These are phyloP conservation scores for Ustilaginoidea virens DNA, from an alignment of 2,329 filamentous ascomycete genomes.

Conservation along the genomic window DNA sequence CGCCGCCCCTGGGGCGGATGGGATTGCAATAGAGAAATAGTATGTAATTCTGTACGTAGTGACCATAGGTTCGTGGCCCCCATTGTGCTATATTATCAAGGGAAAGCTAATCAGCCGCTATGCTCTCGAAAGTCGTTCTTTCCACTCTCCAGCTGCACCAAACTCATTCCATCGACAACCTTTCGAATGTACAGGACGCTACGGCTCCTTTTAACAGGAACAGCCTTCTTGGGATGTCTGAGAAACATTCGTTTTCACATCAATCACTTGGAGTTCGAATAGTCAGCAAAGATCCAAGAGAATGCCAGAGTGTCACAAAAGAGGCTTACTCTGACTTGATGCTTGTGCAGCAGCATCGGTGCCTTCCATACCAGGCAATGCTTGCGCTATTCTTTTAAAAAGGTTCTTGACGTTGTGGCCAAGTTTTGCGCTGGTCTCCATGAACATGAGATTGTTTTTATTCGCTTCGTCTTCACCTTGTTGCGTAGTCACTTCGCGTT, in stretches of 20 bases:
- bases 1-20: too few relatives aligned
- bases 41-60: too few relatives aligned
- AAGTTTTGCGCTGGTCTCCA: slow-evolving; percentile 95
- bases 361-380: slow-evolving; percentile 92
- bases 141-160: too few relatives aligned
- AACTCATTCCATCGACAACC: background rate
- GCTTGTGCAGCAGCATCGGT: slow-evolving; percentile 62
- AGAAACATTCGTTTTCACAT: slow-evolving; percentile 70
- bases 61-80: too few relatives aligned
- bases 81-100: too few relatives aligned
- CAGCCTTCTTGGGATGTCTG: slow-evolving; percentile 60
- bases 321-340: slow-evolving; percentile 57
- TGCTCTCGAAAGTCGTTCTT: too few relatives aligned
- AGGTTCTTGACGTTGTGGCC: slow-evolving; percentile 96
- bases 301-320: background rate
- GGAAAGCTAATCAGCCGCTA: too few relatives aligned
- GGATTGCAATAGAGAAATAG: too few relatives aligned
- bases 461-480: slow-evolving; percentile 97
- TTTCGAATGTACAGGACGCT: too few relatives aligned
- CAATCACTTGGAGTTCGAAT: slow-evolving; percentile 52
- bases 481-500: slow-evolving; percentile 89
- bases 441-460: slow-evolving; percentile 96
- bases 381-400: slow-evolving; percentile 96
- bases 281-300: slow-evolving; percentile 10
- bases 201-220: slow-evolving; percentile 22